Base-by-base conservation (phyloP, 352 stramenopile species). In the Elongisporangium undulatum region DNA sequence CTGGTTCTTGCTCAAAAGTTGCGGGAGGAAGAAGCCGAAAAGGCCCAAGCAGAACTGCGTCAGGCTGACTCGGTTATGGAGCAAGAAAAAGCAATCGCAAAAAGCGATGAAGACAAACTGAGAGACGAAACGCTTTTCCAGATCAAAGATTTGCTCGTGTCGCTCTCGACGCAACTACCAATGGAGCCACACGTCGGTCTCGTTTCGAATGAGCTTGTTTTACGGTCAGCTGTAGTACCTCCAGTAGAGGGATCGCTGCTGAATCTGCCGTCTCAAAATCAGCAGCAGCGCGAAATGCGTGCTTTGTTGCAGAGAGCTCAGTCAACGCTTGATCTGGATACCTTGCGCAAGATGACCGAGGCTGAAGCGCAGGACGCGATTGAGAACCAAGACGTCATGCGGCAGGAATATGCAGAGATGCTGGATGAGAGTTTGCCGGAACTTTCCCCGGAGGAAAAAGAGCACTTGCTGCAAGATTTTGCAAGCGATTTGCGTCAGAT, bases 381-480 rank as follows among this genome's bases (percentile, higher is more conserved):
- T 50, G 20, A 54, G 19, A 67, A 41, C 22, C 69, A 76, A 22
- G 62, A 57, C 1, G 64, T 55, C 56, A 71, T 80, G 61, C 68
- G 52, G 10, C 45, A 61, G 2, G 72, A 85, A 41, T 88, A 89
- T 53, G 66, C 63, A 1, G 51, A 67, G 8, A 71, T 72, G 23
- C 55, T 93, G 3, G 62, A 75, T 19, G 53, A 56, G 0, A 70
- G 73, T n/a, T 82, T 75, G 51, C 72, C 74, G 0, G 58, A 84
- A 15, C 60, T 91, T 1, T 73, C 71, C 0, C 15, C 38, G 5
- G 76, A 80, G 39, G 81, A 89, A 17, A 77, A 75, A 24, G 70
- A 82, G 45, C 68, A 64, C 0, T 56, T 91, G 16, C 48, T 87
- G 3, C 67, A 79, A 19, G 80, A 89, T 19, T 86, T 92, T 38